Conservation (phyloP, 768 basidiomycete species). For the Clathrus columnatus region DNA sequence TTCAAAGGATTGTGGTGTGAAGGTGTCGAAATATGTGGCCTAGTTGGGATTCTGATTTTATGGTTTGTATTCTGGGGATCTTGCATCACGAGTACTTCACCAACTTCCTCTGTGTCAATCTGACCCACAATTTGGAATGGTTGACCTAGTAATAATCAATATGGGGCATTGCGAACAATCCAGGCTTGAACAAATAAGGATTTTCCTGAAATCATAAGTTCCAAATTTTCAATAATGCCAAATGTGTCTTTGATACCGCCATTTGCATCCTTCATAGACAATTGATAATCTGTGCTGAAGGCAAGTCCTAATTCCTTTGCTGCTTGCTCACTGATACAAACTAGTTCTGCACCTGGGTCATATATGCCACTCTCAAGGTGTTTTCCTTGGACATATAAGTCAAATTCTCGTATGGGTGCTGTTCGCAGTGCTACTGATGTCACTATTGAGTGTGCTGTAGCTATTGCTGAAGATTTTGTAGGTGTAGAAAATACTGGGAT, state of each 20-base stretch:
- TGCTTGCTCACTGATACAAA: not conserved
- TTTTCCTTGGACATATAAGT: not conserved
- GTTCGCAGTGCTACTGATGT: not conserved
- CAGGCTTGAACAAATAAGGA: slow-evolving; percentile 1
- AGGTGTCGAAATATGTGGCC: not conserved
- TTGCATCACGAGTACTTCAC: not conserved
- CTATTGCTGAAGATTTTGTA: not conserved
- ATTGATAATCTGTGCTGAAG: not conserved
- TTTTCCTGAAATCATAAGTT: slow-evolving; percentile 1
- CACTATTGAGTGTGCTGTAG: not conserved
- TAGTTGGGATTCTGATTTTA: not conserved
- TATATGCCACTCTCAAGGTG: not conserved
- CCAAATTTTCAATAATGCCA: slow-evolving; percentile 10
- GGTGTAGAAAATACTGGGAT: not conserved
- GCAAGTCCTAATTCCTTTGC: not conserved
- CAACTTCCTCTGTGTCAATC: slow-evolving; percentile 10
- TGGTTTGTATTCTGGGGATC: not conserved
- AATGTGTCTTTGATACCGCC: not conserved
- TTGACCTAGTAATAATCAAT: not conserved
- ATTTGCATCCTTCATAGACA: slow-evolving; percentile 4
- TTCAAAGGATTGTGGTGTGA: too few relatives aligned
- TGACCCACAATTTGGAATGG: slow-evolving; percentile 6
- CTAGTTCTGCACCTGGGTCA: slow-evolving; percentile 2
- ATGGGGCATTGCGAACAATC: slow-evolving; percentile 5
- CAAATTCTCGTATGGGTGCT: not conserved